Evolutionary conservation across 2,329 filamentous ascomycete genomes (phyloP).

Genomic region (Furcasterigmium sp.): DNA sequence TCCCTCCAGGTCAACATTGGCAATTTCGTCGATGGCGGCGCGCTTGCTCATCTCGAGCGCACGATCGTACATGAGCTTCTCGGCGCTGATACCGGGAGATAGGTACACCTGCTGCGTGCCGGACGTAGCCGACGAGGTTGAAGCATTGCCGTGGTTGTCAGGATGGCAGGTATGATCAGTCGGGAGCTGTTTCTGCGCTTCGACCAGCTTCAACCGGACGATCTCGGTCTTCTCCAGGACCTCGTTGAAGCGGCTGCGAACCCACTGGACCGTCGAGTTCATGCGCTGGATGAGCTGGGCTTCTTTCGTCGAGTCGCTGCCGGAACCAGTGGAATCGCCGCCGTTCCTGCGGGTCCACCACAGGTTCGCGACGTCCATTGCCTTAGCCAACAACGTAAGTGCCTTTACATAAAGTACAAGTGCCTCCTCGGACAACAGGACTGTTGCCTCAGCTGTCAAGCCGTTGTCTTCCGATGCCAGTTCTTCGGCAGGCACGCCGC

Average conservation of each 20-base stretch:
- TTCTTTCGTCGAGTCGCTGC: constrained; percentile 42
- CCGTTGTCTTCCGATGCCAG: constrained; percentile 60
- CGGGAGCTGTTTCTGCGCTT: constrained; percentile 80
- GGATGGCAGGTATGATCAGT: constrained; percentile 83
- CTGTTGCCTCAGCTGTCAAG: constrained; percentile 78
- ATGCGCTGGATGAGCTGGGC: constrained; percentile 51
- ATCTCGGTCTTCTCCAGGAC: constrained; percentile 94
- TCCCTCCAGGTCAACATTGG: constrained; percentile 78
- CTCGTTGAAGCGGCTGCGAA: constrained; percentile 90
- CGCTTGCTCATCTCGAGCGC: constrained; percentile 94
- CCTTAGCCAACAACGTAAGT: constrained; percentile 80
- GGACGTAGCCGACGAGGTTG: constrained; percentile 51
- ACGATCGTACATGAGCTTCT: constrained; percentile 97
- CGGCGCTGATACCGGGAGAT: constrained; percentile 84
- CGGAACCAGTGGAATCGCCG: constrained; percentile 46
- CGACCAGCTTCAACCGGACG: constrained; percentile 80
- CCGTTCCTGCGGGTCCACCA: constrained; percentile 85
- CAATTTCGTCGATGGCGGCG: constrained; percentile 92
- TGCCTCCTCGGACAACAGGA: constrained; percentile 87
- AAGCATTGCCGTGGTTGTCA: constrained; percentile 63
- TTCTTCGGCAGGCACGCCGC: constrained; percentile 53
- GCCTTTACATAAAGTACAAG: constrained; percentile 95
- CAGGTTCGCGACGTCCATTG: constrained; percentile 87
- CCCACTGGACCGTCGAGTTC: constrained; percentile 94
- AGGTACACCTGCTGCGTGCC: constrained; percentile 76